Conservation (phyloP, 352 stramenopile genomes). For the Phytophthora kernoviae region DNA sequence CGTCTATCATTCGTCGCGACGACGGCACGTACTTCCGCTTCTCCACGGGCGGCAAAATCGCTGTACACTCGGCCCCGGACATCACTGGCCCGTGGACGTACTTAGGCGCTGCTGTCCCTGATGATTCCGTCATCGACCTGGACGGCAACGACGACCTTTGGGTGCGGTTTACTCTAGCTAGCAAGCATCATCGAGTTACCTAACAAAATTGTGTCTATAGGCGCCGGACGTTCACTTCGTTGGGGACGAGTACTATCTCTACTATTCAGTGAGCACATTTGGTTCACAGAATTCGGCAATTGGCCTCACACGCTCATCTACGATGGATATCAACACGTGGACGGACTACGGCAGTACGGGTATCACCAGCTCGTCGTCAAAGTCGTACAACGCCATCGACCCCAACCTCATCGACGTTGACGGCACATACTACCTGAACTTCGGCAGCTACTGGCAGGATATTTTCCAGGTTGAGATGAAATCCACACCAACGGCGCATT, state of each 20-base stretch:
- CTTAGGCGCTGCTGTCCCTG: conserved; percentile 42
- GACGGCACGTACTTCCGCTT: conserved; percentile 66
- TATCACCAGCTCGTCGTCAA: conserved; percentile 26
- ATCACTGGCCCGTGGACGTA: conserved; percentile 54
- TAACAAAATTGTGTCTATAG: conserved; percentile 9
- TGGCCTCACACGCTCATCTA: conserved; percentile 39
- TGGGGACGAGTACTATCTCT: conserved; percentile 57
- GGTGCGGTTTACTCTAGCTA: conserved; percentile 12
- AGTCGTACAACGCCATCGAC: conserved; percentile 53
- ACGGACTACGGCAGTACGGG: conserved; percentile 39
- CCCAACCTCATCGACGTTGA: conserved; percentile 41
- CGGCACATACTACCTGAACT: conserved; percentile 41
- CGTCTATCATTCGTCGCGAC: conserved; percentile 49
- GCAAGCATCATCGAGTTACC: not conserved
- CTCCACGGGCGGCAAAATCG: conserved; percentile 56
- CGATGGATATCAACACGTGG: conserved; percentile 48
- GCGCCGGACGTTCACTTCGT: conserved; percentile 45
- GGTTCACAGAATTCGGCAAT: conserved; percentile 46
- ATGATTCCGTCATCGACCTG: conserved; percentile 49
- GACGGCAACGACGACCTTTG: conserved; percentile 52
- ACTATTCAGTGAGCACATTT: conserved; percentile 58
- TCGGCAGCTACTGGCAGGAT: conserved; percentile 43
- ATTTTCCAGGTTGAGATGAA: conserved; percentile 33
- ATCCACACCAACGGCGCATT: conserved; percentile 13
- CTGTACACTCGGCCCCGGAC: conserved; percentile 47